These are phyloP conservation scores for Rosa multiflora DNA, from an alignment of 306 rosid species.

Conservation along the genomic window DNA sequence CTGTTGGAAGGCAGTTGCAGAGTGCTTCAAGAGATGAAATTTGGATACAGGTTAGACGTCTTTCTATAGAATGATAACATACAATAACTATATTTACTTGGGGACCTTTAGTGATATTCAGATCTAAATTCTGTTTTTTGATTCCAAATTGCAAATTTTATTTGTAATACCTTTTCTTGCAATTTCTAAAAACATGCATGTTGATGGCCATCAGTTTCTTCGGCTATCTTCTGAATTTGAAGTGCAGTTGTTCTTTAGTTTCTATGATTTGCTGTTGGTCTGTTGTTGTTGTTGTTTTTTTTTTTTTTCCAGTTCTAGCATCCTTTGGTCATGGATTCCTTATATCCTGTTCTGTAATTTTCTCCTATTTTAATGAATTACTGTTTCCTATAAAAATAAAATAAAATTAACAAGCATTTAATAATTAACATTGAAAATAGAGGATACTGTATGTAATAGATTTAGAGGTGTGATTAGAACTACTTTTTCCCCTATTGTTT, in stretches of 20 bases:
- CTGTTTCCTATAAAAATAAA: neutral
- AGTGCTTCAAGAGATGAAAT: conserved; percentile 62
- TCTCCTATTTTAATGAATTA: too few relatives aligned
- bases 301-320: neutral
- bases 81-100: neutral
- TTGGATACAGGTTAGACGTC: conserved; percentile 70
- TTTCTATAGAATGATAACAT: conserved; percentile 11
- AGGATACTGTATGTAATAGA: neutral
- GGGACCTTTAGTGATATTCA: conserved; percentile 25
- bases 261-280: neutral
- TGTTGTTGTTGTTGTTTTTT: neutral
- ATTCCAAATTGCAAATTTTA: neutral
- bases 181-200: neutral
- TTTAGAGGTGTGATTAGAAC: neutral
- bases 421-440: too few relatives aligned
- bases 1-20: conserved; percentile 73
- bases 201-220: neutral
- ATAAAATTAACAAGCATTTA: too few relatives aligned
- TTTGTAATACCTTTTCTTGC: neutral
- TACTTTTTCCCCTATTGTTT: neutral
- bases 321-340: neutral
- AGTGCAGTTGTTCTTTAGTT: neutral
- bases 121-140: neutral
- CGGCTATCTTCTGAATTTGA: neutral
- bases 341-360: neutral